Conservation (phyloP, 2,329 filamentous ascomycete species). For the Penicillium vulpinum region DNA sequence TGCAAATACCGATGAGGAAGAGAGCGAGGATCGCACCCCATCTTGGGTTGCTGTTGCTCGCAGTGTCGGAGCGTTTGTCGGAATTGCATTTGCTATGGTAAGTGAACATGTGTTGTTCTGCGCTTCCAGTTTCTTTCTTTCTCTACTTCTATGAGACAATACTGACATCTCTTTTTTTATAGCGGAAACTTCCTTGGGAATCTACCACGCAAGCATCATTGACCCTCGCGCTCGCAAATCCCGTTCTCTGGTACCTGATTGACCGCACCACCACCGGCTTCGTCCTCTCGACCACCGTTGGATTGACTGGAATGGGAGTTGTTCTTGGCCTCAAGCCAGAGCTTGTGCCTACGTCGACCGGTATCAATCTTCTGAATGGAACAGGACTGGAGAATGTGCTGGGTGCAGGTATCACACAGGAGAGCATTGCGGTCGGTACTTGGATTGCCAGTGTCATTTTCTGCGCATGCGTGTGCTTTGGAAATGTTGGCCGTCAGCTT, state of each 20-base stretch:
- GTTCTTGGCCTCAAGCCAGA: conserved; percentile 75
- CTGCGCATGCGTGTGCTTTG: conserved; percentile 93
- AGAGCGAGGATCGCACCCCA: conserved; percentile 31
- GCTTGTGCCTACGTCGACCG: conserved; percentile 69
- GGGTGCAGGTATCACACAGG: conserved; percentile 43
- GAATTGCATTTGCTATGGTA: conserved; percentile 80
- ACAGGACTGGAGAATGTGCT: conserved; percentile 34
- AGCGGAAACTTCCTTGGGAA: conserved; percentile 90
- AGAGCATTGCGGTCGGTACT: conserved; percentile 65
- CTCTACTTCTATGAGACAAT: background rate
- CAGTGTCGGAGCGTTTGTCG: conserved; percentile 69
- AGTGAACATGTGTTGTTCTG: conserved; percentile 40
- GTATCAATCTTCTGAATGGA: conserved; percentile 29
- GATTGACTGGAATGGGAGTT: conserved; percentile 70
- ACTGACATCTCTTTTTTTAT: conserved; percentile 18
- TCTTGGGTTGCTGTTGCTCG: conserved; percentile 71
- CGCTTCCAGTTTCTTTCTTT: background rate
- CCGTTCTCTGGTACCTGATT: conserved; percentile 92
- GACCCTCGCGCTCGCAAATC: conserved; percentile 86
- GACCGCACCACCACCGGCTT: conserved; percentile 87
- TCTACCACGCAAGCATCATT: conserved; percentile 91
- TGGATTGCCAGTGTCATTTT: conserved; percentile 95
- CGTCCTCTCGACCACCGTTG: conserved; percentile 72
- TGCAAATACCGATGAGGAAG: conserved; percentile 31
- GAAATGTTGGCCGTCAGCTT: conserved; percentile 84